Evolutionary conservation across 768 basidiomycete species (phyloP), one percentile per base, ranked within the genome.

Genomic region (Tephrocybe sp.): DNA sequence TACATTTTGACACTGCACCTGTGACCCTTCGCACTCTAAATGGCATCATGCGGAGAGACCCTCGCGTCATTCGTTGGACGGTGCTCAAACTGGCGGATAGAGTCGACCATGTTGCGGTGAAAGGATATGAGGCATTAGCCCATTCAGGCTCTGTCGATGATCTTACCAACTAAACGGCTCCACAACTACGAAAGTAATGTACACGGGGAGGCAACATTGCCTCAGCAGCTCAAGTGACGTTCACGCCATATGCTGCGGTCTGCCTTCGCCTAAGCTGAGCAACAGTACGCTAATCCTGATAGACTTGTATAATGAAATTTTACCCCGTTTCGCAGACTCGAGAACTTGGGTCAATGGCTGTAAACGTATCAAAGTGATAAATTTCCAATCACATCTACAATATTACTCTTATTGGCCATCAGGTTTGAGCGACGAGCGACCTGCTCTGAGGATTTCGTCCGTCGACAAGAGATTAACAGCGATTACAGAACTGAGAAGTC

Each of bases 381-480:
- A 36, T 42, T 30, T 49, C 7, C 28, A 33, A 44, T 15, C 37
- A 34, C 39, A 44, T 50, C n/a, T 41, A 38, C 37, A 26, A 23
- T 40, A 42, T 21, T 40, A 30, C 28, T 59, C n/a, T 63, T 72
- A 77, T 63, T 76, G 74, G 15, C 87, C 88, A 44, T 93, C 90
- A 8, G 90, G 80, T 65, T 93, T 93, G 63, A 93, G 73, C 45
- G 90, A 93, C 68, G 88, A 91, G 51, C 91, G 86, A 30, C 91
- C 91, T 21, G 91, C 91, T 41, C 91, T 80, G 57, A 98, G 71
- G 55, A 98, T 96, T 73, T 99, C 96, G 69, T 99, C 96, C 32
- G 93, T 97, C 26, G 91, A 94, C 48, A 98, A 71, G 52, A 98
- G 76, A 69, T 98, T 98, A 60, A 97, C 83, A 36, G 94, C 96